Evolutionary conservation across 202 grass and related monocot genomes (phyloP).

Genomic region (Carex sylvatica): DNA sequence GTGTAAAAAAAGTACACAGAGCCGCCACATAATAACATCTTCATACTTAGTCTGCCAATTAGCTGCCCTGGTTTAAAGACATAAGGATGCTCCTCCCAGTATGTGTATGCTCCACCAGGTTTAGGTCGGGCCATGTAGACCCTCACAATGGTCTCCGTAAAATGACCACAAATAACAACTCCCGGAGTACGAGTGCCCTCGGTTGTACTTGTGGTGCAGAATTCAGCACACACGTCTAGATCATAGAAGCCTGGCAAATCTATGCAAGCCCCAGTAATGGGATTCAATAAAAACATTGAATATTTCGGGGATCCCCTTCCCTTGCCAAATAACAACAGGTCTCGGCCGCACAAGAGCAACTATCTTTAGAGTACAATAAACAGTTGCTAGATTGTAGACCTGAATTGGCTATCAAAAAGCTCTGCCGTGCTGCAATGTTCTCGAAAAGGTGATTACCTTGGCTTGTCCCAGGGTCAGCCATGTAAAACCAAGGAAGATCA

Average conservation of each 20-base stretch:
- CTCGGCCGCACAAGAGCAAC: background rate
- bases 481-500: conserved; percentile 20
- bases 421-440: background rate
- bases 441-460: background rate
- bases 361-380: conserved; percentile 15
- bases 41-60: background rate
- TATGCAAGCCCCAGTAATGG: background rate
- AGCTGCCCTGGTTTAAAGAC: background rate
- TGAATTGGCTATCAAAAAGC: background rate
- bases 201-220: background rate
- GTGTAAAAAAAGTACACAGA: background rate
- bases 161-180: background rate
- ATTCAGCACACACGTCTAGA: background rate
- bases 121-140: background rate
- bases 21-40: background rate
- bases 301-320: background rate
- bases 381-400: background rate
- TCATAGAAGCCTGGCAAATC: background rate
- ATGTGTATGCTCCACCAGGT: background rate
- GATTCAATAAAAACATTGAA: background rate
- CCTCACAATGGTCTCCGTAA: background rate
- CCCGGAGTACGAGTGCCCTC: background rate
- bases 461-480: background rate
- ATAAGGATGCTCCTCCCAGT: background rate
- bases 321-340: background rate